Conservation (phyloP, 2,329 filamentous ascomycete genomes). For the Calonectria pseudoreteaudii region DNA sequence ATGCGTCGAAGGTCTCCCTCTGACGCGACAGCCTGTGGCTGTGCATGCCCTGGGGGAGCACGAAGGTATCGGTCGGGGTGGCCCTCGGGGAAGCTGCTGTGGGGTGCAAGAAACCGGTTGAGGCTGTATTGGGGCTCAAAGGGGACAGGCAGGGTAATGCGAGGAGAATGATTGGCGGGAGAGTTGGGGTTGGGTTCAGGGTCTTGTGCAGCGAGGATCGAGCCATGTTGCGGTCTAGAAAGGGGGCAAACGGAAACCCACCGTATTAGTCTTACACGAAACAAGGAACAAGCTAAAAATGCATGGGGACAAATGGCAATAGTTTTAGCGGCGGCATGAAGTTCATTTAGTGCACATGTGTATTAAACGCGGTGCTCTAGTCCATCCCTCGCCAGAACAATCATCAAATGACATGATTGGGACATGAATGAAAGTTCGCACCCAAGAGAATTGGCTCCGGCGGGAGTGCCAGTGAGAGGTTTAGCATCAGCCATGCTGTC, state of each 20-base stretch:
- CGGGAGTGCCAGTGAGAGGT: slow-evolving; percentile 1
- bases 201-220: neutral
- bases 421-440: slow-evolving; percentile 12
- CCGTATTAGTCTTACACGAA: slow-evolving; percentile 14
- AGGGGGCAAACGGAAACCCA: neutral
- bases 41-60: slow-evolving; percentile 22
- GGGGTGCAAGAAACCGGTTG: slow-evolving; percentile 20
- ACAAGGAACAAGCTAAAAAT: neutral
- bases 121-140: slow-evolving; percentile 21
- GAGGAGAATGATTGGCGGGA: neutral
- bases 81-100: neutral
- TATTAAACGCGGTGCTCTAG: slow-evolving; percentile 1
- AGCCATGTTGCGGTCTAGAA: slow-evolving; percentile 13
- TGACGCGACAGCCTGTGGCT: neutral
- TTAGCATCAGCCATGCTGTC: slow-evolving; percentile 6
- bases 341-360: slow-evolving; percentile 12
- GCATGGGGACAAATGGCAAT: neutral
- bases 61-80: slow-evolving; percentile 29
- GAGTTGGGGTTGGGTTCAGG: neutral
- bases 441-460: slow-evolving; percentile 12
- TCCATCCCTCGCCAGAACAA: slow-evolving; percentile 10
- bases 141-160: slow-evolving; percentile 2
- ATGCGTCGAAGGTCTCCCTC: slow-evolving; percentile 20
- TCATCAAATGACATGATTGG: neutral
- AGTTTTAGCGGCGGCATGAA: slow-evolving; percentile 14